Conservation (phyloP, 1,284 basidiomycete genomes). For the Stygiomarasmius scandens region DNA sequence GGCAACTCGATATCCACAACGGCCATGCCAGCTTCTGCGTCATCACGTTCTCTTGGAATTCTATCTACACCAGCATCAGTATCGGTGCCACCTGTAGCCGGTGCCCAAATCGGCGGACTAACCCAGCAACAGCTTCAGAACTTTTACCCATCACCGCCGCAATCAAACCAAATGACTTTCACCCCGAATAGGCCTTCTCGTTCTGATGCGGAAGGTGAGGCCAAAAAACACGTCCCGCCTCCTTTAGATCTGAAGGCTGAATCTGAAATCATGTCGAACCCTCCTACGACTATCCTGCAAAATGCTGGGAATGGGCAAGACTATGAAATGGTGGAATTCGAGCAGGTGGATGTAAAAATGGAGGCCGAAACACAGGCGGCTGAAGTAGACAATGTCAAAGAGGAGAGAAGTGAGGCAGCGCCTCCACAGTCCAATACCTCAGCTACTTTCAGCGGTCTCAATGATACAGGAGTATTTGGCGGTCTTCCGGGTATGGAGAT, state of each 20-base stretch:
- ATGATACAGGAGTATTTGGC: not conserved
- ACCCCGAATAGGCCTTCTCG: constrained; percentile 12
- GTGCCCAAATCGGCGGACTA: constrained; percentile 15
- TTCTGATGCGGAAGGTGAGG: not conserved
- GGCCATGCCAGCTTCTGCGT: not conserved
- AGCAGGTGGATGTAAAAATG: not conserved
- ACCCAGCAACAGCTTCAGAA: constrained; percentile 24
- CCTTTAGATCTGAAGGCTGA: not conserved
- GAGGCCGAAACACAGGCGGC: not conserved
- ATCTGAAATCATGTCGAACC: not conserved
- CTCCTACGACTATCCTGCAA: not conserved
- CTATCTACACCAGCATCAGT: constrained; percentile 6
- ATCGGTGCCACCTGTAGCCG: constrained; percentile 27
- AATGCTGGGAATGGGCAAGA: not conserved
- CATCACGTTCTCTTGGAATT: not conserved
- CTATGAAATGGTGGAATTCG: not conserved
- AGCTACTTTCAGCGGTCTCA: not conserved
- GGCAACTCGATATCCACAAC: not conserved
- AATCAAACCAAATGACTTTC: constrained; percentile 32
- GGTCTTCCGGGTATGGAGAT: constrained; percentile 24
- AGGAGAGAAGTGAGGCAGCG: not conserved
- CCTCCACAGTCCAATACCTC: not conserved
- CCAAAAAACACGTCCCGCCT: not conserved
- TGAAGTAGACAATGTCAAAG: not conserved
- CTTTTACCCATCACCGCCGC: constrained; percentile 64